Conservation (phyloP, 495 filamentous ascomycete species). For the Patellaria atrata region DNA sequence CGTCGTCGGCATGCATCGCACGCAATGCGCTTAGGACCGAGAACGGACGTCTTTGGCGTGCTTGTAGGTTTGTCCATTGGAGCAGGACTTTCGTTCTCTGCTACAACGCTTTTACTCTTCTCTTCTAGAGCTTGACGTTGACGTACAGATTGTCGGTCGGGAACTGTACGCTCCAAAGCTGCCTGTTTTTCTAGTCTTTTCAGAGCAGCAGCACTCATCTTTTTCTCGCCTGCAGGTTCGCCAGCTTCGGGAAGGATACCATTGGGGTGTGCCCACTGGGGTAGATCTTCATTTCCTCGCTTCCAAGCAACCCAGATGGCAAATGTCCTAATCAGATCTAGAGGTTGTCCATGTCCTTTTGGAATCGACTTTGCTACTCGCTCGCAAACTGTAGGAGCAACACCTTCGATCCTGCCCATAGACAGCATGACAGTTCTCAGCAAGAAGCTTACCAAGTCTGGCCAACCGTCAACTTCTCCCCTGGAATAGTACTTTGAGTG, state of each 20-base stretch:
- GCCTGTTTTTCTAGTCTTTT: constrained; percentile 23
- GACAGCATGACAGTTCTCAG: constrained; percentile 56
- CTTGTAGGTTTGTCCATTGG: constrained; percentile 15
- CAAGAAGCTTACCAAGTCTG: constrained; percentile 48
- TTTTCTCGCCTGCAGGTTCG: constrained; percentile 21
- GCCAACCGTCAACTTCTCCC: constrained; percentile 53
- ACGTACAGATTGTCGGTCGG: constrained; percentile 12
- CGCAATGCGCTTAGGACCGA: constrained; percentile 32
- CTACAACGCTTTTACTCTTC: not conserved
- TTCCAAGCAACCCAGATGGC: constrained; percentile 65
- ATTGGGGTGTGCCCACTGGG: constrained; percentile 45
- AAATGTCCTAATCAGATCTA: constrained; percentile 46
- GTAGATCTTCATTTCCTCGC: constrained; percentile 52
- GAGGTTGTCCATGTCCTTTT: constrained; percentile 44
- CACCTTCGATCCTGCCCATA: constrained; percentile 45
- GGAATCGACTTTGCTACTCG: constrained; percentile 52
- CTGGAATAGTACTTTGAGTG: constrained; percentile 54
- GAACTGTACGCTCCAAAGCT: constrained; percentile 19
- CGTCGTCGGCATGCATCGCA: constrained; percentile 32
- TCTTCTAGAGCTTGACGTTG: constrained; percentile 5
- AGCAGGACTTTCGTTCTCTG: constrained; percentile 1
- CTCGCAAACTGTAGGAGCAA: constrained; percentile 40
- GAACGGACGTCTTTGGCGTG: constrained; percentile 31
- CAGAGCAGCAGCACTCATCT: constrained; percentile 24
- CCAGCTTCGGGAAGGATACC: constrained; percentile 15